phyloP scores from a whole-genome alignment of 2,329 filamentous ascomycete genomes.

The Colletotrichum tabaci region DNA sequence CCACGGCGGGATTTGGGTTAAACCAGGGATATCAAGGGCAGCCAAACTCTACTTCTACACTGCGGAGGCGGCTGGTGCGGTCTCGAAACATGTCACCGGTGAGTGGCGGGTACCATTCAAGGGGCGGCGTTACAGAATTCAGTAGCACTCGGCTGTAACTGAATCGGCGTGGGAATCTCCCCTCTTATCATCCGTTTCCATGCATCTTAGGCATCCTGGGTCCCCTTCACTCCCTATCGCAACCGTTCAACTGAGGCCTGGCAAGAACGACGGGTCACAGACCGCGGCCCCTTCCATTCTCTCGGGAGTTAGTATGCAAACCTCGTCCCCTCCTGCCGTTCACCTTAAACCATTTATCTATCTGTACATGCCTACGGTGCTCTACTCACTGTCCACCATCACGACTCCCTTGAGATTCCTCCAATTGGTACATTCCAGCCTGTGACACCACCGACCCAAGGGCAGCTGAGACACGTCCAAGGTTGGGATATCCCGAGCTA shows the following conservation, averaged over 20 bases:
- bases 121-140: not conserved
- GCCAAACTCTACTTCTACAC: conserved; percentile 4
- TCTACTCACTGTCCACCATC: not conserved
- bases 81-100: not conserved
- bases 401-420: not conserved
- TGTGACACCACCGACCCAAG: conserved; percentile 12
- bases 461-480: conserved; percentile 35
- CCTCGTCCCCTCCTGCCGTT: not conserved
- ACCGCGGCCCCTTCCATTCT: not conserved
- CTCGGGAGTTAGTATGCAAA: too few relatives aligned
- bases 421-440: conserved; percentile 2
- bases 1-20: conserved; percentile 16
- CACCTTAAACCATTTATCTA: too few relatives aligned
- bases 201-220: conserved; percentile 6
- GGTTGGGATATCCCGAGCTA: conserved; percentile 25
- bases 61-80: not conserved
- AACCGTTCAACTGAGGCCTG: not conserved
- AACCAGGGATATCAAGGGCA: conserved; percentile 29
- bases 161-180: not conserved
- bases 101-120: too few relatives aligned
- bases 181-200: conserved; percentile 11
- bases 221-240: not conserved
- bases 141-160: conserved; percentile 11
- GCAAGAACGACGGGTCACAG: not conserved
- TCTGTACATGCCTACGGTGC: too few relatives aligned